Percentiles rank a stretch among this genome's conserved stretches.
Evolutionary conservation across 108 stramenopile species (phyloP).

Genomic region (Cylindrotheca fusiformis): DNA sequence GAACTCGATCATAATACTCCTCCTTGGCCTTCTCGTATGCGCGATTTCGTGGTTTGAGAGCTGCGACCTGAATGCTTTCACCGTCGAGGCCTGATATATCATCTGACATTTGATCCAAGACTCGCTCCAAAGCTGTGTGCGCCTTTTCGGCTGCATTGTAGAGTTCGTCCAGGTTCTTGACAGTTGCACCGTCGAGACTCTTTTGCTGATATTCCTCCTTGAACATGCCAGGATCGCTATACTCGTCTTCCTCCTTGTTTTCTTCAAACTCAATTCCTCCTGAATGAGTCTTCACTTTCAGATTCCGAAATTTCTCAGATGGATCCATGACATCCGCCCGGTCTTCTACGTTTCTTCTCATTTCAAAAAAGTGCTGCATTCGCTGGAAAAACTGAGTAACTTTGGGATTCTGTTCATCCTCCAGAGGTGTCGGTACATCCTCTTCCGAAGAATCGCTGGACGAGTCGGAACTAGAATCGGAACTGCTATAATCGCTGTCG

Average conservation of each 20-base stretch:
- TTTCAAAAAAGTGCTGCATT: constrained; percentile 29
- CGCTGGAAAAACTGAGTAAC: constrained; percentile 37
- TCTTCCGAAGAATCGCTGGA: neutral
- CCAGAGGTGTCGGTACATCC: neutral
- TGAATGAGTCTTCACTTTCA: constrained; percentile 34
- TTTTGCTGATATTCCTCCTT: constrained; percentile 38
- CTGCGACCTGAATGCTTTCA: neutral
- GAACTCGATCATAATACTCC: constrained; percentile 21
- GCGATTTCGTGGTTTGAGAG: constrained; percentile 25
- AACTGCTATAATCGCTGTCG: constrained; percentile 2
- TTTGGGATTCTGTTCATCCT: constrained; percentile 24
- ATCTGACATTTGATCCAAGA: constrained; percentile 10
- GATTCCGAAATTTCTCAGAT: constrained; percentile 18
- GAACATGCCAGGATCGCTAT: neutral
- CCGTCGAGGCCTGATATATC: constrained; percentile 30
- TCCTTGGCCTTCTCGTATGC: constrained; percentile 30
- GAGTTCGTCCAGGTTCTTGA: constrained; percentile 31
- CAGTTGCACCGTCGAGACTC: constrained; percentile 4
- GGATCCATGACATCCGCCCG: constrained; percentile 27
- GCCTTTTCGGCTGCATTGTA: constrained; percentile 29
- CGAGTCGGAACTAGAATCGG: neutral
- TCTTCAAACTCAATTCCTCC: constrained; percentile 27
- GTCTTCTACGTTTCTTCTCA: constrained; percentile 31
- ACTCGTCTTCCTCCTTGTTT: neutral
- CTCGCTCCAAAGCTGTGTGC: constrained; percentile 15